Evolutionary conservation across 2,329 filamentous ascomycete species (phyloP).

Genomic region (Calonectria montana): DNA sequence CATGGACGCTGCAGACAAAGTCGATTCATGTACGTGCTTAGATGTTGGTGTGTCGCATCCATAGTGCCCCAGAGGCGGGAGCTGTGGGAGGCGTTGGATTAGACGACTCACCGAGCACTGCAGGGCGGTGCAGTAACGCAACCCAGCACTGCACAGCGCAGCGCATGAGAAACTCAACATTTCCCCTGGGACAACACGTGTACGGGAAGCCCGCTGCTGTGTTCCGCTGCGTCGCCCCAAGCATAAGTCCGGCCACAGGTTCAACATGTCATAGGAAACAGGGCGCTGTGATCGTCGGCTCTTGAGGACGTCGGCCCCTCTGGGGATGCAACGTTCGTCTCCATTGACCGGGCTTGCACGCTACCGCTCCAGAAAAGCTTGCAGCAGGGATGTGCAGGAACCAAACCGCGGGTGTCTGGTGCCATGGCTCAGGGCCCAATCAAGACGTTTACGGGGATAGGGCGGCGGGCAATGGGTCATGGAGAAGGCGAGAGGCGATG

Average conservation of each 20-base stretch:
- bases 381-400: conserved; percentile 22
- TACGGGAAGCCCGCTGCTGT: conserved; percentile 27
- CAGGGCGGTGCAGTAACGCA: background rate
- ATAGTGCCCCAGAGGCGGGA: conserved; percentile 19
- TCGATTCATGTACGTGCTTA: background rate
- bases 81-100: conserved; percentile 15
- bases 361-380: conserved; percentile 4
- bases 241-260: conserved; percentile 23
- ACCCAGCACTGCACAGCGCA: background rate
- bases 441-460: background rate
- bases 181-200: conserved; percentile 39
- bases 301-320: conserved; percentile 1
- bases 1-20: background rate
- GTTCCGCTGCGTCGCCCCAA: conserved; percentile 15
- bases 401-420: conserved; percentile 19
- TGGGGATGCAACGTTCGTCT: conserved; percentile 3
- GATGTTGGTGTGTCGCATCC: conserved; percentile 14
- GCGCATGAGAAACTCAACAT: conserved; percentile 36
- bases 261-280: conserved; percentile 3
- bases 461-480: background rate
- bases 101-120: background rate
- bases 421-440: conserved; percentile 27
- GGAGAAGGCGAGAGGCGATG: conserved; percentile 6
- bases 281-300: conserved; percentile 12
- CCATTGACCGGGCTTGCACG: conserved; percentile 1